Percentiles rank a stretch among this genome's conserved stretches.
Conservation (phyloP, 2,329 filamentous ascomycete species). For the Xylaria polymorpha region DNA sequence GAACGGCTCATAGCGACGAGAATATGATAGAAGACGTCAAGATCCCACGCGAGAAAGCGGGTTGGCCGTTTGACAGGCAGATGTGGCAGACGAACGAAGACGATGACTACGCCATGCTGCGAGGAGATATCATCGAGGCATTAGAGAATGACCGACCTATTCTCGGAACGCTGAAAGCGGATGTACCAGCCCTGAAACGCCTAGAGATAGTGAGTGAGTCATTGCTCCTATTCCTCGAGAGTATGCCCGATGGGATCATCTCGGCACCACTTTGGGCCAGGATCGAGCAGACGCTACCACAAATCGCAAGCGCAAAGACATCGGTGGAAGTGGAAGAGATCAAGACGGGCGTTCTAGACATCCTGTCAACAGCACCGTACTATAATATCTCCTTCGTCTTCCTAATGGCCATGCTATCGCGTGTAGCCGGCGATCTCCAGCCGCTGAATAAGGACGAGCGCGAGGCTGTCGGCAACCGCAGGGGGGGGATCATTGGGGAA, state of each 20-base stretch:
- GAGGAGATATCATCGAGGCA: conserved; percentile 66
- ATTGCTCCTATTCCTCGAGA: conserved; percentile 78
- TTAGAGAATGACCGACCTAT: conserved; percentile 77
- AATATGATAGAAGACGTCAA: conserved; percentile 68
- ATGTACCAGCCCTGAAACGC: conserved; percentile 72
- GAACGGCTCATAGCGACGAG: conserved; percentile 68
- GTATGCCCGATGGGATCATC: conserved; percentile 83
- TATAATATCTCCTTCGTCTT: conserved; percentile 94
- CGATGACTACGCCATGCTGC: conserved; percentile 46
- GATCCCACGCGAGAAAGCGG: conserved; percentile 63
- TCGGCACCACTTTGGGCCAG: conserved; percentile 75
- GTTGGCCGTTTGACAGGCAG: conserved; percentile 67
- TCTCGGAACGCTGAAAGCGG: conserved; percentile 68
- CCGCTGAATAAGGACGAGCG: conserved; percentile 55
- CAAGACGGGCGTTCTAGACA: conserved; percentile 73
- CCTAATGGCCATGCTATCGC: conserved; percentile 78
- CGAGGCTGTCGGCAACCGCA: conserved; percentile 49
- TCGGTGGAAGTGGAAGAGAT: conserved; percentile 54
- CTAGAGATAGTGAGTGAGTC: conserved; percentile 79
- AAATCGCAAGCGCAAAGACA: conserved; percentile 47
- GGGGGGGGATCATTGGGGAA: conserved; percentile 50
- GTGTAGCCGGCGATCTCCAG: conserved; percentile 62
- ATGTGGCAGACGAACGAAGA: conserved; percentile 46
- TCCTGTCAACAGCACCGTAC: conserved; percentile 75
- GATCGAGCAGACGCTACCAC: conserved; percentile 68